Conservation (phyloP, 2,329 filamentous ascomycete species). For the Colletotrichum caudatum region DNA sequence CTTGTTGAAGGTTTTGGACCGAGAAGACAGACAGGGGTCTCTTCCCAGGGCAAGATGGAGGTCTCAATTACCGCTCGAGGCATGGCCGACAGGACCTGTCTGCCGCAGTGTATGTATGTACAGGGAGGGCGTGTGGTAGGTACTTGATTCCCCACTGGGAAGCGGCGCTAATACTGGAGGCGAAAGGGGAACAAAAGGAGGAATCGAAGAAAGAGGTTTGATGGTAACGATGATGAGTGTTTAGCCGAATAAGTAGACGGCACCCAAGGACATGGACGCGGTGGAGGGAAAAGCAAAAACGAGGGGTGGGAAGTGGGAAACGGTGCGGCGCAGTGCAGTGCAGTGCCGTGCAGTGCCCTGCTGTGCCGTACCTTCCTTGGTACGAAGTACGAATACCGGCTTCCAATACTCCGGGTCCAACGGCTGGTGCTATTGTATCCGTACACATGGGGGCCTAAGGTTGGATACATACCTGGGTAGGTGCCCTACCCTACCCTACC, state of each 20-base stretch:
- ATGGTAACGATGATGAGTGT: no score
- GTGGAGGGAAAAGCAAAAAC: not conserved
- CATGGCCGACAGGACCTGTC: constrained; percentile 4
- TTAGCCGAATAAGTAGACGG: not conserved
- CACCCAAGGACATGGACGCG: constrained; percentile 16
- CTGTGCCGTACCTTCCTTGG: no score
- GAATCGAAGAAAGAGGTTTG: not conserved
- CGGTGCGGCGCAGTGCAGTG: constrained; percentile 7
- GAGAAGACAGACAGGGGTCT: constrained; percentile 14
- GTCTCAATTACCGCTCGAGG: constrained; percentile 13
- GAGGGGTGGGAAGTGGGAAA: constrained; percentile 27
- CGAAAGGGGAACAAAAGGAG: not conserved
- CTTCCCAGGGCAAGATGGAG: constrained; percentile 7
- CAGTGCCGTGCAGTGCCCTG: not conserved
- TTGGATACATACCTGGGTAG: no score
- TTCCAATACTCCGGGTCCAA: constrained; percentile 32
- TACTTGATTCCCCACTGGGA: not conserved
- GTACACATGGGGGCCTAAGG: constrained; percentile 15
- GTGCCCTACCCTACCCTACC: no score
- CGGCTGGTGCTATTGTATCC: constrained; percentile 24
- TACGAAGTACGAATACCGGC: not conserved
- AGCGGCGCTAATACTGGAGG: not conserved
- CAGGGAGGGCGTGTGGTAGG: no score
- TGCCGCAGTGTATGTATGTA: not conserved
- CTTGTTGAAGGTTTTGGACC: constrained; percentile 26